These are phyloP conservation scores for Sporothrix globosa DNA, from an alignment of 2,329 filamentous ascomycete genomes.

Conservation along the genomic window DNA sequence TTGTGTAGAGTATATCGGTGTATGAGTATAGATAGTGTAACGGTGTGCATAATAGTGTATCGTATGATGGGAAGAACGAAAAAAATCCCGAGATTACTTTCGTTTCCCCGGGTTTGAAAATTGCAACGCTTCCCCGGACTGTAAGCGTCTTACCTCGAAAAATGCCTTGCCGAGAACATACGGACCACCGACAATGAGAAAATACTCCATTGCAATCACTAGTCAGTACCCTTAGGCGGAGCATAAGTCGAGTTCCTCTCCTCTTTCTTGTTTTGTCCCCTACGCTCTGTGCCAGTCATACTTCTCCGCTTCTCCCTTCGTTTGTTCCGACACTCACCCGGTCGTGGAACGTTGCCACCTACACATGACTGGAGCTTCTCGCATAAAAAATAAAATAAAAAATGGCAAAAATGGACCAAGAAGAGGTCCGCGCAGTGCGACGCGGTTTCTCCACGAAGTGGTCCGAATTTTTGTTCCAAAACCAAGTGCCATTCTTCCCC, in stretches of 20 bases:
- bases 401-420: neutral
- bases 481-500: neutral
- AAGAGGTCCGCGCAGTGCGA: neutral
- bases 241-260: neutral
- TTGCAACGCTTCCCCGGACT: neutral
- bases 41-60: no score
- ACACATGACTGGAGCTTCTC: neutral
- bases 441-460: conserved; percentile 1
- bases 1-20: neutral
- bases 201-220: neutral
- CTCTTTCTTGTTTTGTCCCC: neutral
- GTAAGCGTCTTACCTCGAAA: neutral
- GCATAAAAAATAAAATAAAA: no score
- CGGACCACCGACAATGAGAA: neutral
- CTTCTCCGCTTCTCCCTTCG: neutral
- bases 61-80: no score
- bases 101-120: neutral
- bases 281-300: neutral
- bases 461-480: neutral
- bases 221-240: neutral
- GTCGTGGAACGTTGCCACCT: conserved; percentile 8
- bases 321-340: no score
- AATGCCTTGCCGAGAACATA: neutral
- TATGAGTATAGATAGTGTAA: no score
- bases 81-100: no score